A percentile compares a stretch with the other conserved stretches of the same genome.
Conservation (phyloP, 2,329 filamentous ascomycete species). For the Tolypocladium guangdongense region DNA sequence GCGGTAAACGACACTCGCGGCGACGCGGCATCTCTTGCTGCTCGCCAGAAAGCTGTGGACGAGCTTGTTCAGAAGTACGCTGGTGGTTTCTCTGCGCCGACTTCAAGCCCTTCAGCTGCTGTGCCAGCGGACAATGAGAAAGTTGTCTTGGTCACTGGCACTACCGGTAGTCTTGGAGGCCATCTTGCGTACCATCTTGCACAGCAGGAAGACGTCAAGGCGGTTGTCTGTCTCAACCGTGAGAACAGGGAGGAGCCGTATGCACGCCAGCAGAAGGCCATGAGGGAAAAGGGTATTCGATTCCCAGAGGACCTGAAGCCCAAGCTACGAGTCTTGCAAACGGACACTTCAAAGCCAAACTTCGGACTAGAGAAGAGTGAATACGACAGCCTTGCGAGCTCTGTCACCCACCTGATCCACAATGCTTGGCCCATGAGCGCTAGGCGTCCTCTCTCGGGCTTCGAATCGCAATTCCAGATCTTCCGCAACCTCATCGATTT, state of each 20-base stretch:
- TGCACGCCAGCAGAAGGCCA: conserved; percentile 1
- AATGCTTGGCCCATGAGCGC: conserved; percentile 40
- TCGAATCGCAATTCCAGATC: conserved; percentile 30
- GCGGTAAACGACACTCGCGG: neutral
- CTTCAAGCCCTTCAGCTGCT: neutral
- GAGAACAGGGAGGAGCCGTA: conserved; percentile 1
- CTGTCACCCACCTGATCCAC: conserved; percentile 38
- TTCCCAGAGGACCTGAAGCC: neutral
- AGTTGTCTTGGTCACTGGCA: conserved; percentile 25
- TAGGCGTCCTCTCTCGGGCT: conserved; percentile 20
- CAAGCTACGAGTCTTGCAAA: conserved; percentile 2
- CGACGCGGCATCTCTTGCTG: neutral
- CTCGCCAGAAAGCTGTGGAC: conserved; percentile 2
- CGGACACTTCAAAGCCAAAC: conserved; percentile 15
- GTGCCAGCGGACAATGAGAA: neutral
- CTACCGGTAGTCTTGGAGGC: conserved; percentile 25
- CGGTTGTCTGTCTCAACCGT: conserved; percentile 35
- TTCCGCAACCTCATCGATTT: conserved; percentile 37
- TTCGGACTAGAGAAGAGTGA: conserved; percentile 28
- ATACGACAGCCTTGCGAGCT: conserved; percentile 24
- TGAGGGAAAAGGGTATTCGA: conserved; percentile 1
- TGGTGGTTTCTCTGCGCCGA: neutral
- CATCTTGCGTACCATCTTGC: conserved; percentile 23
- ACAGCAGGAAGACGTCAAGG: conserved; percentile 12
- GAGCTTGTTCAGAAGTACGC: neutral